Conservation (phyloP, 2,329 filamentous ascomycete genomes). For the Aspergillus melleus region DNA sequence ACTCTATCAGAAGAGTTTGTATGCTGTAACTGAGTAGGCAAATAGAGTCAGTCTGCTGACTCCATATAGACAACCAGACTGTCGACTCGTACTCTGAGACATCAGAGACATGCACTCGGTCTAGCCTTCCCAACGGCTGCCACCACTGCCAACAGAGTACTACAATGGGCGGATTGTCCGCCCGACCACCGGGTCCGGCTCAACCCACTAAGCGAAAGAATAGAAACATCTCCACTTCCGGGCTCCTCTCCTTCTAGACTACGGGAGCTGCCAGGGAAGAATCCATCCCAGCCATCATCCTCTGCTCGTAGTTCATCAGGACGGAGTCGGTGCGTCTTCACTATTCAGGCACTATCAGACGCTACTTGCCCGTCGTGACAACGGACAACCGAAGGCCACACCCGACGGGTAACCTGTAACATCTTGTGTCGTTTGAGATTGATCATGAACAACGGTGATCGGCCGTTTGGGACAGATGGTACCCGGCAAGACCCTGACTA, state of each 20-base stretch:
- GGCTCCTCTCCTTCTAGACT: too few relatives aligned
- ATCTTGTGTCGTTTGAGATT: neutral
- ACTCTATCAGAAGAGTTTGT: too few relatives aligned
- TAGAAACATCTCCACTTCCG: neutral
- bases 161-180: constrained; percentile 5
- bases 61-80: neutral
- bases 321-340: neutral
- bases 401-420: neutral
- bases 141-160: neutral
- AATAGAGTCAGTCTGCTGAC: neutral
- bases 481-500: neutral
- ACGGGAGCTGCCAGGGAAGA: neutral
- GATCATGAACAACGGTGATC: neutral
- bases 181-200: neutral
- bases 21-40: neutral
- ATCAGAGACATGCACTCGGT: neutral
- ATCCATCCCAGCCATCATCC: neutral
- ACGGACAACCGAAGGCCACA: neutral
- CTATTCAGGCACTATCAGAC: neutral
- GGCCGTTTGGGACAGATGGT: neutral
- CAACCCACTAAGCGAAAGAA: neutral
- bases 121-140: neutral
- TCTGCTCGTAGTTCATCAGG: neutral
- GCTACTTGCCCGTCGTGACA: neutral
- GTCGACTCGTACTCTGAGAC: too few relatives aligned